Percentiles rank a stretch among this genome's conserved stretches.
These are phyloP conservation scores for Fusarium sulawesiense DNA, from an alignment of 2,329 filamentous ascomycete species.

Conservation along the genomic window DNA sequence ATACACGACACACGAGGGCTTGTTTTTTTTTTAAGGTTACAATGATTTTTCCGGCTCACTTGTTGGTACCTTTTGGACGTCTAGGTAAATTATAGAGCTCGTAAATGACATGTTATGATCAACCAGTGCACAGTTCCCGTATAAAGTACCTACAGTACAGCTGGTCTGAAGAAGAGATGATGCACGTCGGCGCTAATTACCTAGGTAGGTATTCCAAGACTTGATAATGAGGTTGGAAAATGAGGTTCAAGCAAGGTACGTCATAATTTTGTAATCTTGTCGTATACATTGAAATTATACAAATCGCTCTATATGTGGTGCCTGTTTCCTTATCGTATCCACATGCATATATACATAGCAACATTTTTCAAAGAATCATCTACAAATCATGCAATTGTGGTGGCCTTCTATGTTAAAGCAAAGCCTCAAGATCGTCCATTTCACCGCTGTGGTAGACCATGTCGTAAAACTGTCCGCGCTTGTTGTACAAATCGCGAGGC, in stretches of 20 bases:
- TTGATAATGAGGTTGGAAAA: neutral
- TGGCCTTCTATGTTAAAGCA: slow-evolving; percentile 45
- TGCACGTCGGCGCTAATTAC: neutral
- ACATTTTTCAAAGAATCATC: neutral
- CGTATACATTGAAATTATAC: neutral
- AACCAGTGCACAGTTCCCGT: neutral
- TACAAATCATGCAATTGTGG: neutral
- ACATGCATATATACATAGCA: neutral
- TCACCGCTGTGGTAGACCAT: slow-evolving; percentile 68
- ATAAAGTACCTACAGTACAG: neutral
- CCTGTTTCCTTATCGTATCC: neutral
- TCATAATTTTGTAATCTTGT: neutral
- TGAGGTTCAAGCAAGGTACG: neutral
- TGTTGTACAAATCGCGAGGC: slow-evolving; percentile 59
- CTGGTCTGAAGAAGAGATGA: neutral
- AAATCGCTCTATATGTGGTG: neutral
- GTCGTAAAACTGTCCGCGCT: slow-evolving; percentile 61
- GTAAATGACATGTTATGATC: slow-evolving; percentile 12
- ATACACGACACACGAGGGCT: slow-evolving; percentile 42
- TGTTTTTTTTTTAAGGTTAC: slow-evolving; percentile 6
- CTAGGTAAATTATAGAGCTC: slow-evolving; percentile 24
- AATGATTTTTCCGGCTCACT: slow-evolving; percentile 6
- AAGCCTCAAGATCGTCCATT: slow-evolving; percentile 57
- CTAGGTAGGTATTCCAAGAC: neutral
- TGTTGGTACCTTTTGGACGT: neutral